Conservation (phyloP, 108 stramenopile genomes). For the Cyclotella sp. region DNA sequence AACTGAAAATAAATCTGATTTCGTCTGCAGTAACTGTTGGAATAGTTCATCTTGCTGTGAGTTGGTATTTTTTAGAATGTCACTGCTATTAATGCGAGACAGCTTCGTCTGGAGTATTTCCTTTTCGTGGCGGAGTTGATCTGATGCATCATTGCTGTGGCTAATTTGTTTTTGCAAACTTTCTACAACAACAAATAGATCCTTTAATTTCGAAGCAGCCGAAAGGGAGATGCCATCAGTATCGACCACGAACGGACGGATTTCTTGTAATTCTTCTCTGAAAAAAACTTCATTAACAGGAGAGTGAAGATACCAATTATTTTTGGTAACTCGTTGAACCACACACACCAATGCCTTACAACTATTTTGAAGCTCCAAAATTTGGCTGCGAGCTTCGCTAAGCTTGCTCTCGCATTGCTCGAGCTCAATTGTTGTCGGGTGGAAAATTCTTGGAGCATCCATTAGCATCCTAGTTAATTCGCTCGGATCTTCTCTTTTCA, state of each 20-base stretch:
- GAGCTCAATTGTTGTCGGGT: not conserved
- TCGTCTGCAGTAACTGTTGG: not conserved
- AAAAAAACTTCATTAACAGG: not conserved
- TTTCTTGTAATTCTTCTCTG: not conserved
- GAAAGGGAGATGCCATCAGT: not conserved
- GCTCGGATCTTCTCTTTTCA: not conserved
- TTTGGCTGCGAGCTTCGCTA: not conserved
- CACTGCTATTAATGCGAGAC: not conserved
- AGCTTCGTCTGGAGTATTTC: constrained; percentile 9
- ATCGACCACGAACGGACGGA: not conserved
- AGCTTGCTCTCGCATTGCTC: constrained; percentile 11
- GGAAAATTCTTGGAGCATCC: not conserved
- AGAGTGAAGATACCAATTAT: constrained; percentile 1
- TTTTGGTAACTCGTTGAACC: not conserved
- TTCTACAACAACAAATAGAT: not conserved
- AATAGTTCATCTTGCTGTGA: not conserved
- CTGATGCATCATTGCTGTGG: not conserved
- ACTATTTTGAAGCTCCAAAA: not conserved
- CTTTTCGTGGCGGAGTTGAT: not conserved
- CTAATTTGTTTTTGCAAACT: constrained; percentile 1
- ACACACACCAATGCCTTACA: not conserved
- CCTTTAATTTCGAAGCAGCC: not conserved
- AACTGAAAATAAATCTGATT: not conserved
- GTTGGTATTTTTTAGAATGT: not conserved
- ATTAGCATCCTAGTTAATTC: not conserved